Evolutionary conservation across 371 early-diverging fungal genomes (phyloP).

Genomic region (Haplosporangium sp.): DNA sequence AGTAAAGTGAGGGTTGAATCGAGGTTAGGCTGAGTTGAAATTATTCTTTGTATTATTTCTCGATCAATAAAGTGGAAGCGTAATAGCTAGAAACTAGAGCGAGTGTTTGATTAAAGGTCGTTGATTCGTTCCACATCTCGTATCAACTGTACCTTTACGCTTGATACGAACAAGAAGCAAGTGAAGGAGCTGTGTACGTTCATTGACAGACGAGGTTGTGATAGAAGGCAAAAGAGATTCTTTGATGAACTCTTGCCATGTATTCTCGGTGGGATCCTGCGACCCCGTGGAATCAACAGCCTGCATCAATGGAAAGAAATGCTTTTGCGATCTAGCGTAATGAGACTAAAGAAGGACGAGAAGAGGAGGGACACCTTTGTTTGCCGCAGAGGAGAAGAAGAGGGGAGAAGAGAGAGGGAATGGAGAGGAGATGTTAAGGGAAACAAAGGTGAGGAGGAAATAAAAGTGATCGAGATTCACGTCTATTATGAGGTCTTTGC

Average conservation of each 20-base stretch:
- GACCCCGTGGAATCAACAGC: conserved; percentile 39
- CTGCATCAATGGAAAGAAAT: conserved; percentile 23
- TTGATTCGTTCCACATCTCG: neutral
- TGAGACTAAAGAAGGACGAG: neutral
- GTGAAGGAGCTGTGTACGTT: conserved; percentile 68
- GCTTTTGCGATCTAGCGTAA: too few species aligned
- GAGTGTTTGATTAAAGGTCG: neutral
- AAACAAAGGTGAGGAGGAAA: conserved; percentile 6
- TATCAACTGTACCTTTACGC: conserved; percentile 63
- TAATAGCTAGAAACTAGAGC: too few species aligned
- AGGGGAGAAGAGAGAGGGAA: neutral
- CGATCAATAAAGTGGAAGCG: too few species aligned
- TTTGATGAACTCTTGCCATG: conserved; percentile 71
- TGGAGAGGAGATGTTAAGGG: neutral
- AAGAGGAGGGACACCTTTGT: conserved; percentile 7
- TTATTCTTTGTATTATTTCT: neutral
- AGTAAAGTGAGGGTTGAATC: neutral
- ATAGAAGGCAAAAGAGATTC: conserved; percentile 62
- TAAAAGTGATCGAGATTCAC: conserved; percentile 7
- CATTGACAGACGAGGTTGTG: conserved; percentile 63
- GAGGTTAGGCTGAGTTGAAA: neutral
- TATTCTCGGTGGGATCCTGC: conserved; percentile 60
- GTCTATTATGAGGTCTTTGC: neutral
- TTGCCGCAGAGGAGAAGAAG: neutral
- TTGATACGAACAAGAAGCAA: conserved; percentile 67